Evolutionary conservation across 805 yeast genomes (phyloP).

Genomic region (Starmerella floricola): DNA sequence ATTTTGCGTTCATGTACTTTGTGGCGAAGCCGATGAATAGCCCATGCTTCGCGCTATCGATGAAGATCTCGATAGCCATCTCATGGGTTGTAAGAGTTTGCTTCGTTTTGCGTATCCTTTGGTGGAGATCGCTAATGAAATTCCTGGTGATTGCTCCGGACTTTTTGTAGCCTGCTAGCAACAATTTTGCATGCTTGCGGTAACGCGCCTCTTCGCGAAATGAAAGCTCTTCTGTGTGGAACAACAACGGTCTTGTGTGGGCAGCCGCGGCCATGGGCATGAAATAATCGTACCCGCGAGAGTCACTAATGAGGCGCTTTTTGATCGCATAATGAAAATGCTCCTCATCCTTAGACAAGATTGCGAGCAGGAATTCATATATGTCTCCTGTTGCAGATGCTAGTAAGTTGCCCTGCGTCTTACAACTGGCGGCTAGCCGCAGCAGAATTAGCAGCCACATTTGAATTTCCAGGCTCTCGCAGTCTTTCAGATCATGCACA

Average conservation of each 20-base stretch:
- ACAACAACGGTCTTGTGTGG: background rate
- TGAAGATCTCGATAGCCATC: constrained; percentile 14
- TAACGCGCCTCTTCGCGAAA: background rate
- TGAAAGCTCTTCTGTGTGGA: background rate
- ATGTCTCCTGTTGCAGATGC: background rate
- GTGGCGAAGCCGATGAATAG: background rate
- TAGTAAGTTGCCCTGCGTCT: background rate
- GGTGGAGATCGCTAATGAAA: too few relatives aligned
- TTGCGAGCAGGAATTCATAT: background rate
- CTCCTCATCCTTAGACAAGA: background rate
- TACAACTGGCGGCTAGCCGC: constrained; percentile 9
- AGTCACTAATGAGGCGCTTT: background rate
- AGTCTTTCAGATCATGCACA: background rate
- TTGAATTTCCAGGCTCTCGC: constrained; percentile 19
- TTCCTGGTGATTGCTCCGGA: too few relatives aligned
- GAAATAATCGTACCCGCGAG: background rate
- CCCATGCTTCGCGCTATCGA: constrained; percentile 9
- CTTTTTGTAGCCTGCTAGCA: too few relatives aligned
- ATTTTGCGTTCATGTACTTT: background rate
- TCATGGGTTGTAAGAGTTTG: constrained; percentile 6
- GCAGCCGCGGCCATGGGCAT: background rate
- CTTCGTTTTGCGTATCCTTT: too few relatives aligned
- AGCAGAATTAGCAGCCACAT: constrained; percentile 24
- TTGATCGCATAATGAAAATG: background rate
- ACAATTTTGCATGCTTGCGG: background rate